Evolutionary conservation across 495 filamentous ascomycete genomes (phyloP), one percentile per base, ranked within the genome.

Genomic region (Hypoxylon lenormandii): DNA sequence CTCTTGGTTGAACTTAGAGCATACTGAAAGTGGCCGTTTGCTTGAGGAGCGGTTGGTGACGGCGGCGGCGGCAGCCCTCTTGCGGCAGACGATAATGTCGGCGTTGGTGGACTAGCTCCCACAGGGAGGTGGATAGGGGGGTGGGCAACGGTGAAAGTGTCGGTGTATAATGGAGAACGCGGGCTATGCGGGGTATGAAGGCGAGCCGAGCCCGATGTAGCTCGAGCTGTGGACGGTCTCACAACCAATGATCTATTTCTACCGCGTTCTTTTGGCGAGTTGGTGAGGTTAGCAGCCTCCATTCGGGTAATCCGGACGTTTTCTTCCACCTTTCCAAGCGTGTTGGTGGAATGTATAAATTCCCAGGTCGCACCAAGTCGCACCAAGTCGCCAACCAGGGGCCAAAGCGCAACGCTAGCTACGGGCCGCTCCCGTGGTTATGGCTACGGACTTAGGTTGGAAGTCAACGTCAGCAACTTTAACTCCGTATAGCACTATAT

Each of bases 351-450:
- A 33, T 33, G 30, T 33, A 7, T 33, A 33, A 33, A 7, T 33
- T 33, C 10, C 10, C 30, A 11, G 6, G 30, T 33, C 6, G 30
- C 10, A 33, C 30, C 30, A 33, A 33, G 10, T 33, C 10, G 30
- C 30, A n/a, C 30, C 4, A 33, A 36, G 26, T 51, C n/a, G 26
- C 16, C n/a, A n/a, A 10, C 26, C 38, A 45, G 13, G 47, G 59
- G 48, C 47, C 60, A 55, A 63, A 64, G 53, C 60, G 51, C 42
- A 58, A 61, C 60, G 54, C 49, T 69, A 59, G 60, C 38, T 23
- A 64, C 66, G 66, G 66, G 66, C 66, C 66, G 66, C 23, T 69
- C 66, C 66, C 60, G 66, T 69, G 55, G 40, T 50, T 49, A 40
- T 5, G 23, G 30, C 6, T 33, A 33, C 30, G 6, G 30, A 1